A percentile compares a stretch with the other conserved stretches of the same genome.
Evolutionary conservation across 2,329 filamentous ascomycete species (phyloP).

Genomic region (Xylaria sp.): DNA sequence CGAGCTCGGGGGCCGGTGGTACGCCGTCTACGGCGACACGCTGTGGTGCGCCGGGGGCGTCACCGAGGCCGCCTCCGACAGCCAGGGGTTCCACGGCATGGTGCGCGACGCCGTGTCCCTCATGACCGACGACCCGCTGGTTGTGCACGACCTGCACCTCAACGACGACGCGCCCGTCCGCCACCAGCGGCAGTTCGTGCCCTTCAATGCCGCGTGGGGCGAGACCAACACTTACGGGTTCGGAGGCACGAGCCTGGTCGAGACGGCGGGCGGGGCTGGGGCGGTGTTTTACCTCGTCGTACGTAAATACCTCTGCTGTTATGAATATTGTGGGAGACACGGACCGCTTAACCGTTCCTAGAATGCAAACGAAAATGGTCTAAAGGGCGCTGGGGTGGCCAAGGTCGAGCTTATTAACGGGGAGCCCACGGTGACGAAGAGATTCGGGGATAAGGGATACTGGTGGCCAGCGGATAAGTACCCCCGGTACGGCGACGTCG

Average conservation of each 20-base stretch:
- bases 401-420: constrained; percentile 39
- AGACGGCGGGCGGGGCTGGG: constrained; percentile 37
- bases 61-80: constrained; percentile 34
- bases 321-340: neutral
- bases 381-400: constrained; percentile 42
- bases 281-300: constrained; percentile 44
- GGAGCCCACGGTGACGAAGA: constrained; percentile 40
- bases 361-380: constrained; percentile 38
- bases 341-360: accelerated
- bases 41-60: constrained; percentile 42
- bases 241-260: constrained; percentile 44
- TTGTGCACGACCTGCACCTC: constrained; percentile 41
- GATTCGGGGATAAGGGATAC: constrained; percentile 36
- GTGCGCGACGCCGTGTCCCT: constrained; percentile 43
- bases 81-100: constrained; percentile 43
- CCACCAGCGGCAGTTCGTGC: constrained; percentile 42
- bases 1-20: constrained; percentile 41
- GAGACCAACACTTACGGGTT: constrained; percentile 42
- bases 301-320: constrained; percentile 12
- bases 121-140: constrained; percentile 40
- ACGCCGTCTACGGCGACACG: constrained; percentile 42
- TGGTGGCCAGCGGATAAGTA: constrained; percentile 41
- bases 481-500: constrained; percentile 43
- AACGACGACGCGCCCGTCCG: constrained; percentile 35
- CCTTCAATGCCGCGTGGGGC: constrained; percentile 41